Evolutionary conservation across 495 filamentous ascomycete genomes (phyloP), one percentile per base, ranked within the genome.

Genomic region (Cairneyella variabilis): DNA sequence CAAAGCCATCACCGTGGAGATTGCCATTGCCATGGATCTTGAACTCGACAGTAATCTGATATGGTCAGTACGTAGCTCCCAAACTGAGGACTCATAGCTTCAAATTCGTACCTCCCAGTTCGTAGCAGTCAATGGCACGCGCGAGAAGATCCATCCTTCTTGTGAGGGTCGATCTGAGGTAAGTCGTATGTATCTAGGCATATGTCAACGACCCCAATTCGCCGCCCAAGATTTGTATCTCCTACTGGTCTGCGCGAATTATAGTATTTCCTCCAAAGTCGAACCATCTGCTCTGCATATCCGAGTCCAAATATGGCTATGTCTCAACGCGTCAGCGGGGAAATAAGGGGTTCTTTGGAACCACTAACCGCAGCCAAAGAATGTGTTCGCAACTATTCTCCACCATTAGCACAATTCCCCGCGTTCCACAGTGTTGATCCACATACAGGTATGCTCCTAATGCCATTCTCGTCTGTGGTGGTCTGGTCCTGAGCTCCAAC

Each of bases 241-340:
- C 75, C 56, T 83, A 97, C 86, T 90, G 83, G 69, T 99, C 95
- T 57, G 91, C 88, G 42, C 95, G 85, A 64, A 97, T 77, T 59
- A 99, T 82, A 4, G 93, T 95, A 68, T 96, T 89, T 63, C 91
- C 93, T 64, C 95, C 95, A 80, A 95, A 99, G 74, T 99, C 95
- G 69, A 89, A 99, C 90, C 93, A 99, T 71, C 95, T 87, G 75
- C 88, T 96, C 78, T 96, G 89, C 84, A 97, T 91, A 69, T 99
- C 95, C 53, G 90, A 90, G 71, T 97, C 93, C 43, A 99, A 79
- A 70, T 97, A 99, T 43, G 95, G 95, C 88, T 97, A 65, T 71
- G 30, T 47, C 16, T 49, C 32, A 8, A 36, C 17, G n/a, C n/a
- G 14, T 62, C 38, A 57, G 63, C 43, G 49, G 50, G 51, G 34